phyloP scores from a whole-genome alignment of 441 rosid genomes.

The Gossypium gossypioides region DNA sequence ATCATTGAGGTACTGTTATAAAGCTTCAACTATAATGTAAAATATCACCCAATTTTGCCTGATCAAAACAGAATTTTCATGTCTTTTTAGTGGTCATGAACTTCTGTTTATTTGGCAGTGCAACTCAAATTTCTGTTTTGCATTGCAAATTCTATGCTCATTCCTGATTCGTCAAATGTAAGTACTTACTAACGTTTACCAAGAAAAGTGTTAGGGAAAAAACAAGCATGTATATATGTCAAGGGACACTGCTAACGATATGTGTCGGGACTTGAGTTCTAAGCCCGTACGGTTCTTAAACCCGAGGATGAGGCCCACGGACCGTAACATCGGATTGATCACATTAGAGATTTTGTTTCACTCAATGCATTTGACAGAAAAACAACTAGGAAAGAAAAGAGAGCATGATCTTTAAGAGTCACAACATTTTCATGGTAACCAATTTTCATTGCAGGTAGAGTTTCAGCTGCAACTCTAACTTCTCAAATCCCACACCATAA shows the following conservation, averaged over 20 bases:
- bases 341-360: background rate
- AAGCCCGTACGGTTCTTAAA: background rate
- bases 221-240: background rate
- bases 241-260: background rate
- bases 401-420: background rate
- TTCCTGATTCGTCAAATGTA: too few relatives aligned
- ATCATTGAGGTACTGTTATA: constrained; percentile 1
- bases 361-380: background rate
- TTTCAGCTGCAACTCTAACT: background rate
- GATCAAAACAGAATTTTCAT: background rate
- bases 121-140: background rate
- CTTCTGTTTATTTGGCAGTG: background rate
- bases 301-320: background rate
- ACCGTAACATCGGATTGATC: background rate
- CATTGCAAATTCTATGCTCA: background rate
- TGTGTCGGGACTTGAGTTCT: background rate
- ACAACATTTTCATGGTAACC: background rate
- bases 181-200: background rate
- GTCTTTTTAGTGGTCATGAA: background rate
- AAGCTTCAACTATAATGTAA: background rate
- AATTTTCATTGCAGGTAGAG: background rate
- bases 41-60: background rate
- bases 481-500: background rate
- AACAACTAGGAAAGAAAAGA: background rate
- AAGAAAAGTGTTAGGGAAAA: background rate